Evolutionary conservation across 2,329 filamentous ascomycete species (phyloP), one percentile per base, ranked within the genome.

Genomic region (Plenodomus tracheiphilus): DNA sequence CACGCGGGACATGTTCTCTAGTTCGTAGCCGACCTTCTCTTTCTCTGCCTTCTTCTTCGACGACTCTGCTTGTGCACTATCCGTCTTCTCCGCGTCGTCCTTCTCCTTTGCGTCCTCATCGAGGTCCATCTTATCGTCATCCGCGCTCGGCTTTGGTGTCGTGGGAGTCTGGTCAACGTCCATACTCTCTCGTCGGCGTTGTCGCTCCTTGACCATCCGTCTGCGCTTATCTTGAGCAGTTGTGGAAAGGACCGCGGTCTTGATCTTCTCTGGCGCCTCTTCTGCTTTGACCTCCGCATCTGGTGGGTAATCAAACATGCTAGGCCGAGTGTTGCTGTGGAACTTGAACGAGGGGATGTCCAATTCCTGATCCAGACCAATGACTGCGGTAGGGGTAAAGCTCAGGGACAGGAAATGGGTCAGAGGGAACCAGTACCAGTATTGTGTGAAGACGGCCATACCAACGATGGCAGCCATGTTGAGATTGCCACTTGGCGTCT

Each of bases 341-440:
- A 97, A 96, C 73, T 95, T 95, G 83, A 97, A 92, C 69, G 86
- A 87, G 17, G 95, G 91, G 46, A 96, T 91, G 65, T 97, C 91
- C 13, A 99, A 82, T 67, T 97, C 90, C 67, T 95, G 88, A 69
- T 99, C 92, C 20, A 99, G 85, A 51, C 89, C 93, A 62, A 97
- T 97, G 67, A 99, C 89, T 1, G 94, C 89, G 1, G 95, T 99
- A 1, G 94, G 94, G n/a, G 90, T 91, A 76, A 99, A 97, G 66
- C 91, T 92, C 53, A 99, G 81, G 0, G 93, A 95, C 49, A 99
- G 74, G 84, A 99, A 99, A 75, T 99, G 94, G 22, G 94, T 96
- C 65, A 97, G 88, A 51, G 94, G 94, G 84, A 99, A 99, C 94
- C 94, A 99, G 79, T 99, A 99, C 94, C 94, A 99, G 79, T 99